Percentiles rank a stretch among this genome's conserved stretches.
Evolutionary conservation across 257 asterid species (phyloP).

Genomic region (Solanum peruvianum): DNA sequence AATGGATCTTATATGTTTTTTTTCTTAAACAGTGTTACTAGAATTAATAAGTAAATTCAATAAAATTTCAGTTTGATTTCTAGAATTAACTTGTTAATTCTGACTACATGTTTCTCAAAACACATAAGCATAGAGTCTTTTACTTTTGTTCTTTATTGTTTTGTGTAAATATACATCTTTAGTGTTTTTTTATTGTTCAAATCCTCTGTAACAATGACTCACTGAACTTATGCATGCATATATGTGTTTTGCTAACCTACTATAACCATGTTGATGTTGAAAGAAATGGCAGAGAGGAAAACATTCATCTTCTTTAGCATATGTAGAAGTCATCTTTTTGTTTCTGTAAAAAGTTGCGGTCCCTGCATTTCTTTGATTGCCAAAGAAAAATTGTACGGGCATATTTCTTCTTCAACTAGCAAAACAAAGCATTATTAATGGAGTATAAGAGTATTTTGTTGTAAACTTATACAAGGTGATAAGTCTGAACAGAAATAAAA

Average conservation of each 20-base stretch:
- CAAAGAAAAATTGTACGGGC: not conserved
- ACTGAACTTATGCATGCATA: not conserved
- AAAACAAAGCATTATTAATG: not conserved
- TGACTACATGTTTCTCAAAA: not conserved
- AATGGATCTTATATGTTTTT: not conserved
- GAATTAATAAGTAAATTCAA: not conserved
- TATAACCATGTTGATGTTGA: not conserved
- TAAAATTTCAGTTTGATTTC: not conserved
- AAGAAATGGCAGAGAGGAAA: not conserved
- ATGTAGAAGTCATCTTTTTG: not conserved
- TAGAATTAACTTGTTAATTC: not conserved
- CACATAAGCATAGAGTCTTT: not conserved
- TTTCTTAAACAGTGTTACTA: not conserved
- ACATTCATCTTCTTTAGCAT: not conserved
- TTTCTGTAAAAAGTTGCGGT: not conserved
- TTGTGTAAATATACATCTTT: not conserved
- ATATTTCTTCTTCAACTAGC: not conserved
- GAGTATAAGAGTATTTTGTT: not conserved
- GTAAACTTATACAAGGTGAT: not conserved
- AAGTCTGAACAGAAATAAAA: not conserved
- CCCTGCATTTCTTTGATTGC: not conserved
- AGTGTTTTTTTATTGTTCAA: not conserved
- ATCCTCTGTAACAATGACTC: not conserved
- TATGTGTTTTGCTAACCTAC: not conserved
- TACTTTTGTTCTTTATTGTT: not conserved